A percentile compares a stretch with the other conserved stretches of the same genome.
Evolutionary conservation across 2,329 filamentous ascomycete species (phyloP).

Genomic region (Thermoascus crustaceus): DNA sequence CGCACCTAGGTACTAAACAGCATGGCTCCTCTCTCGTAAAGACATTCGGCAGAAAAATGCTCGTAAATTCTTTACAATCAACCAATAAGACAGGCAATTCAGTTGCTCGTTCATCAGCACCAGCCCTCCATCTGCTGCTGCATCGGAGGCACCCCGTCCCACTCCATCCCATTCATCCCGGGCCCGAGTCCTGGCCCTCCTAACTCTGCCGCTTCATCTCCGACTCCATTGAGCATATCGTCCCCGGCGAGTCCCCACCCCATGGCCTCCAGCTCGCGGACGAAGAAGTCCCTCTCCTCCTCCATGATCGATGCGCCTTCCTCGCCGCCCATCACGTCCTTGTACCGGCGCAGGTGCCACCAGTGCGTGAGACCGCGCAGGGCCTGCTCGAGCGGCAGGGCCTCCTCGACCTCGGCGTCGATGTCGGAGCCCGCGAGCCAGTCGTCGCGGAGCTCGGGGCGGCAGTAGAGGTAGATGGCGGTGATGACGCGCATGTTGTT

Average conservation of each 20-base stretch:
- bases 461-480: constrained; percentile 86
- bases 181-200: constrained; percentile 16
- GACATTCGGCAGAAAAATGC: no score
- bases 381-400: constrained; percentile 84
- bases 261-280: constrained; percentile 66
- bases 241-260: constrained; percentile 41
- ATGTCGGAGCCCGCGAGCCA: constrained; percentile 87
- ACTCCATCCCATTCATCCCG: constrained; percentile 25
- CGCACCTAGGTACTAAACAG: no score
- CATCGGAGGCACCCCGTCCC: constrained; percentile 31
- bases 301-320: constrained; percentile 49
- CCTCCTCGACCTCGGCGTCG: constrained; percentile 88
- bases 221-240: constrained; percentile 21
- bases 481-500: constrained; percentile 98
- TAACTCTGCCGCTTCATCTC: constrained; percentile 22
- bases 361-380: constrained; percentile 85
- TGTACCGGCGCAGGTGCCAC: constrained; percentile 80
- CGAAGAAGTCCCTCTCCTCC: constrained; percentile 73
- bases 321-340: constrained; percentile 59
- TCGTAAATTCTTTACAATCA: no score
- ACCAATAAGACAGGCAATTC: no score
- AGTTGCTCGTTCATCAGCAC: no score
- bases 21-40: no score
- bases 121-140: constrained; percentile 29
- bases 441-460: constrained; percentile 86